phyloP scores from a whole-genome alignment of 164 flowering plant genomes.

The Nymphaea colorata region DNA sequence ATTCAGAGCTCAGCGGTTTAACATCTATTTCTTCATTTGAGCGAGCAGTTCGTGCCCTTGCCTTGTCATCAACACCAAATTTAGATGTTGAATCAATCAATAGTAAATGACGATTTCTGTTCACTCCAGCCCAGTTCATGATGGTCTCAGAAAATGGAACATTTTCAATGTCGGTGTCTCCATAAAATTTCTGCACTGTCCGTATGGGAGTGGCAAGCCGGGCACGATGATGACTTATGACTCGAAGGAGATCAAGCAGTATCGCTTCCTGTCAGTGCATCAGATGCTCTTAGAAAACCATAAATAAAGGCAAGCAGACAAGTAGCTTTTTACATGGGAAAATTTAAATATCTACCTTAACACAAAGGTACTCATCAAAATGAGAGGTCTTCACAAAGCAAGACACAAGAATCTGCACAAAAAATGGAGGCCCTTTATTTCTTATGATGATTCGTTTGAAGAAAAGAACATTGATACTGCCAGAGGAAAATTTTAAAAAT shows the following conservation, averaged over 20 bases:
- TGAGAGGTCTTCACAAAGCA: conserved; percentile 97
- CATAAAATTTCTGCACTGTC: conserved; percentile 70
- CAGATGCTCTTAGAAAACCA: neutral
- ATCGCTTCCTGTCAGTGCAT: conserved; percentile 65
- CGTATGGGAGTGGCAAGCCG: conserved; percentile 95
- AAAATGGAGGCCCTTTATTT: too few relatives aligned
- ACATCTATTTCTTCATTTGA: neutral
- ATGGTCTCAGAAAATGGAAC: conserved; percentile 44
- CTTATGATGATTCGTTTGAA: neutral
- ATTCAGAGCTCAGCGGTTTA: neutral
- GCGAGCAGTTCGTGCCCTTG: neutral
- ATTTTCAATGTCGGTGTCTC: conserved; percentile 59
- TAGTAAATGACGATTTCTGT: conserved; percentile 40
- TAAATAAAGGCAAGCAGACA: neutral
- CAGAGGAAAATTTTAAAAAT: too few relatives aligned
- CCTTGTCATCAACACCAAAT: neutral
- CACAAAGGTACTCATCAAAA: conserved; percentile 83
- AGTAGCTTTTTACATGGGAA: neutral
- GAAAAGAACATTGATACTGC: neutral
- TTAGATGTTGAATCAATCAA: conserved; percentile 38
- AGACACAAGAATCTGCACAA: conserved; percentile 57
- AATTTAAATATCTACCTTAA: conserved; percentile 42
- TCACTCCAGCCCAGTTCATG: conserved; percentile 23
- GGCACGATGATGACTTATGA: conserved; percentile 93
- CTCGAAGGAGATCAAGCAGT: conserved; percentile 83